Percentiles rank a stretch among this genome's conserved stretches.
Conservation (phyloP, 2,329 filamentous ascomycete genomes). For the Cladophialophora bantiana region DNA sequence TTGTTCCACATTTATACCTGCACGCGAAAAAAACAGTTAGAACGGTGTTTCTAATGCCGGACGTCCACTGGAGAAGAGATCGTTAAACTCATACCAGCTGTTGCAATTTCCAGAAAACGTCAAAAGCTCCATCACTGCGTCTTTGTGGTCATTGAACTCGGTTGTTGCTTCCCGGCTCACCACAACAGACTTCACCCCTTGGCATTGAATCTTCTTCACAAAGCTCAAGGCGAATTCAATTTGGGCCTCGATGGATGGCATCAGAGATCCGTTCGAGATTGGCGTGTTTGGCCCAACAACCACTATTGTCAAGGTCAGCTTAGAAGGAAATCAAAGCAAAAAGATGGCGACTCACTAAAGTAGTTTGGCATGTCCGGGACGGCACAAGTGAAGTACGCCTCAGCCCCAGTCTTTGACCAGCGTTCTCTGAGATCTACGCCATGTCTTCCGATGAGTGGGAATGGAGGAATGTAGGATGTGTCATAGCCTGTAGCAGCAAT, state of each 20-base stretch:
- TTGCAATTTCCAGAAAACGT: conserved; percentile 18
- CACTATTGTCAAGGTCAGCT: conserved; percentile 23
- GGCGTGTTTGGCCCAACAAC: conserved; percentile 43
- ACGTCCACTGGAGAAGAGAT: background rate
- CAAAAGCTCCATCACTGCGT: background rate
- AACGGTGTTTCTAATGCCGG: background rate
- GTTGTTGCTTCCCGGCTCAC: background rate
- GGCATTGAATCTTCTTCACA: conserved; percentile 21
- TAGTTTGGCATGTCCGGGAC: conserved; percentile 38
- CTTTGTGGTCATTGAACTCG: conserved; percentile 1
- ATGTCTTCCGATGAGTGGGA: conserved; percentile 15
- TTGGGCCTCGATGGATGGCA: conserved; percentile 13
- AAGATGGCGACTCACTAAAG: conserved; percentile 35
- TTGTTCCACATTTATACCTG: background rate
- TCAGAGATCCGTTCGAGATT: conserved; percentile 38
- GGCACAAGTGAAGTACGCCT: conserved; percentile 4
- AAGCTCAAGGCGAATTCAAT: conserved; percentile 13
- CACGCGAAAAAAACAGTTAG: background rate
- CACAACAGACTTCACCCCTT: conserved; percentile 18
- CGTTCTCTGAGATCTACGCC: conserved; percentile 12
- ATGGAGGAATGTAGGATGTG: conserved; percentile 20
- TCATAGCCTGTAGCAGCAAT: conserved; percentile 33
- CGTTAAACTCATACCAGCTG: conserved; percentile 1
- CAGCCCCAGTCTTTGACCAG: conserved; percentile 14
- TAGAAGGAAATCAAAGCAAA: background rate